These are phyloP conservation scores for Lablab purpureus DNA, from an alignment of 306 rosid genomes.

Conservation along the genomic window DNA sequence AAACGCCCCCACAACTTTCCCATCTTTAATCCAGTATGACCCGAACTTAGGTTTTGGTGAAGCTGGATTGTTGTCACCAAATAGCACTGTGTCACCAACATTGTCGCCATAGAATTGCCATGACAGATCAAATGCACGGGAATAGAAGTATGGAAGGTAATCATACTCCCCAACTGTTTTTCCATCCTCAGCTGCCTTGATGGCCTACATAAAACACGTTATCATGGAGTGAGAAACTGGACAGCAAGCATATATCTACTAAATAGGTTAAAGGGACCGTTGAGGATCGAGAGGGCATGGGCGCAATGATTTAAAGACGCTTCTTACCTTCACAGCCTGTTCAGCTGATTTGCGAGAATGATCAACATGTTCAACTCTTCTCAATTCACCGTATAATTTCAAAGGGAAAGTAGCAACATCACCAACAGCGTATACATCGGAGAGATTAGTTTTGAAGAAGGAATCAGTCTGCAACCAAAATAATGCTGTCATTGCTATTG, in stretches of 20 bases:
- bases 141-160: constrained; percentile 97
- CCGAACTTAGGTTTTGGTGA: constrained; percentile 85
- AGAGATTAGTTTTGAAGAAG: constrained; percentile 80
- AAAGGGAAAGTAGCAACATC: constrained; percentile 96
- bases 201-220: constrained; percentile 64
- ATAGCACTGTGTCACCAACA: constrained; percentile 84
- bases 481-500: constrained; percentile 28
- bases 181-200: constrained; percentile 80
- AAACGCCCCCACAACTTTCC: constrained; percentile 84
- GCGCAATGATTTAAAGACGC: constrained; percentile 10
- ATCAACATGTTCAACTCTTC: constrained; percentile 97
- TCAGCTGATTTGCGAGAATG: constrained; percentile 99
- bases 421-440: constrained; percentile 96
- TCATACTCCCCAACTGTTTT: constrained; percentile 79
- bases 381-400: constrained; percentile 80
- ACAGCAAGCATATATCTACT: constrained; percentile 13
- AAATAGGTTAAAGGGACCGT: constrained; percentile 24
- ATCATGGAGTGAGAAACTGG: constrained; percentile 10
- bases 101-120: constrained; percentile 99
- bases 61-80: constrained; percentile 80
- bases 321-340: constrained; percentile 90
- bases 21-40: constrained; percentile 92
- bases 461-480: constrained; percentile 77
- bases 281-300: neutral
- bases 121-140: constrained; percentile 81